Base-by-base conservation (phyloP, 1,139 yeast species). In the Geotrichum cucujoidarum region DNA sequence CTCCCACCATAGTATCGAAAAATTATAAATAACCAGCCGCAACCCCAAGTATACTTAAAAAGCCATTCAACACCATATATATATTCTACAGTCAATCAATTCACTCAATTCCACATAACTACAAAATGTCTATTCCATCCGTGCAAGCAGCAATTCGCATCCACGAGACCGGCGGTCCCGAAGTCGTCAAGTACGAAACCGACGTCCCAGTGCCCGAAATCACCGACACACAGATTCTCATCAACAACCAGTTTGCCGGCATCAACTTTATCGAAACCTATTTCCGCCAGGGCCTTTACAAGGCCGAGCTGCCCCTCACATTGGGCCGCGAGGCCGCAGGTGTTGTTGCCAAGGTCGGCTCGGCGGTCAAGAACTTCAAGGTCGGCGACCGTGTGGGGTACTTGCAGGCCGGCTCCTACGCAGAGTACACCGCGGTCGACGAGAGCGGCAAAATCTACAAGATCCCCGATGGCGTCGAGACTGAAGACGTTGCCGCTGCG, bases 241-340 rank as follows among this genome's bases (percentile, higher is more conserved):
- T 89, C 60, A 83, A 83, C 65, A 84, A 83, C 68, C 72, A 71
- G 49, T 88, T 77, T 57, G 74, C 88, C 4, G 97, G 97, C 21
- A 70, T 89, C 59, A 89, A 89, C 60, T 85, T 78, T 70, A 83
- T 88, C 55, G 96, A 89, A 59, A 73, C 80, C 2, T 89, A 89
- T 67, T 86, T 84, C 70, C 76, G 97, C 60, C 75, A 70, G 46
- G 96, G 96, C 2, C 60, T 82, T 5, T 89, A 88, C 60, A 83
- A 86, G 3, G 61, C 72, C 2, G 57, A 65, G 32, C 64, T 71
- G 40, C 97, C 97, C 0, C 72, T 71, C 50, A 68, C 78, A 33
- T 71, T 85, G 36, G 97, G 97, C n/a, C 73, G 89, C 51, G 96
- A 89, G 64, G 95, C 89, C 2, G 71, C 84, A 31, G 97, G 96